A percentile compares a stretch with the other conserved stretches of the same genome.
phyloP scores from a whole-genome alignment of 2,329 filamentous ascomycete species.

The Xylaria sp. region DNA sequence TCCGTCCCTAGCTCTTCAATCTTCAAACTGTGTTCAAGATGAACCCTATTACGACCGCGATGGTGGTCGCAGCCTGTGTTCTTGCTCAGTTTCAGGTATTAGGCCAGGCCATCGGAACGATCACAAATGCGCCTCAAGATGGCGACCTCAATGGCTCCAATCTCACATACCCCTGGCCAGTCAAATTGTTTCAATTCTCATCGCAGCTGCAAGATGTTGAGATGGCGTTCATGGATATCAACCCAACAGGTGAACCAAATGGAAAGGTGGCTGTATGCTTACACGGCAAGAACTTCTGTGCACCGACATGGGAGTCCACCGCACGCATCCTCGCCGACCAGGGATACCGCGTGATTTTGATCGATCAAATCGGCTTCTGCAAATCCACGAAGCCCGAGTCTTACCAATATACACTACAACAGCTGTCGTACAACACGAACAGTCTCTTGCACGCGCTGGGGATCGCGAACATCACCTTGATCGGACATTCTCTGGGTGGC shows the following conservation, averaged over 20 bases:
- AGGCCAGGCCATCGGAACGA: slow-evolving; percentile 30
- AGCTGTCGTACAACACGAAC: slow-evolving; percentile 57
- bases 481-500: slow-evolving; percentile 62
- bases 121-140: slow-evolving; percentile 46
- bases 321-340: slow-evolving; percentile 47
- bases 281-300: slow-evolving; percentile 64
- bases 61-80: slow-evolving; percentile 20
- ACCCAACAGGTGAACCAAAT: slow-evolving; percentile 43
- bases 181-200: slow-evolving; percentile 54
- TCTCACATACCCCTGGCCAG: slow-evolving; percentile 58
- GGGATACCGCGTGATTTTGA: slow-evolving; percentile 59
- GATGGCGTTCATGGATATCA: slow-evolving; percentile 63
- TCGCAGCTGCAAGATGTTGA: slow-evolving; percentile 55
- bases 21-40: slow-evolving; percentile 9
- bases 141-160: slow-evolving; percentile 55
- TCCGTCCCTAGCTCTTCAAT: background rate
- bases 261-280: slow-evolving; percentile 54
- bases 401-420: slow-evolving; percentile 60
- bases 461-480: slow-evolving; percentile 51
- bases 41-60: slow-evolving; percentile 34
- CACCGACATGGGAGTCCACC: slow-evolving; percentile 57
- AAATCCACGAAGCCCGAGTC: slow-evolving; percentile 57
- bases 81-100: slow-evolving; percentile 17
- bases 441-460: slow-evolving; percentile 52
- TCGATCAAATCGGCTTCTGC: slow-evolving; percentile 63